Evolutionary conservation across 352 stramenopile genomes (phyloP).

Genomic region (Chrysophaeum taylorii): DNA sequence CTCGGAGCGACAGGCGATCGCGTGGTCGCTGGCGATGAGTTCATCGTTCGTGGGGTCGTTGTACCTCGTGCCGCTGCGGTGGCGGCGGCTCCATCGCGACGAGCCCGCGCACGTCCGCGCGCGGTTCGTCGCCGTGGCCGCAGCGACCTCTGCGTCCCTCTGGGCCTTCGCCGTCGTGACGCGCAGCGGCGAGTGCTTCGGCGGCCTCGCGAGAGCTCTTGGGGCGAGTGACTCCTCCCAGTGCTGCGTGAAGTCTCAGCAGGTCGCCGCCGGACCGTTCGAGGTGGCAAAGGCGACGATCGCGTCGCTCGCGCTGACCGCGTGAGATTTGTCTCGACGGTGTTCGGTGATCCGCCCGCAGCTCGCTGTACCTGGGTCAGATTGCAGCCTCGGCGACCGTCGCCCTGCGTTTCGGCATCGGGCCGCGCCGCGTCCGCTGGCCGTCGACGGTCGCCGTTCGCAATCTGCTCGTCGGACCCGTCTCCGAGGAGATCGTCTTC

Average conservation of each 20-base stretch:
- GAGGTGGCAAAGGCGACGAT: not conserved
- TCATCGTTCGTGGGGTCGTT: slow-evolving; percentile 66
- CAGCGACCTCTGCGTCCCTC: slow-evolving; percentile 35
- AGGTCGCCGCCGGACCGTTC: no score
- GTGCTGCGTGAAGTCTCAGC: no score
- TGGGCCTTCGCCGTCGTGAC: not conserved
- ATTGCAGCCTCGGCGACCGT: not conserved
- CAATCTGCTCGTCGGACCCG: slow-evolving; percentile 51
- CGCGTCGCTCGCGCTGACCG: not conserved
- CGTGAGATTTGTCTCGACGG: no score
- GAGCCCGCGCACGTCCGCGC: slow-evolving; percentile 68
- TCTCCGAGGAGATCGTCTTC: slow-evolving; percentile 90
- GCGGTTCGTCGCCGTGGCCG: slow-evolving; percentile 69
- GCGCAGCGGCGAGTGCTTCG: not conserved
- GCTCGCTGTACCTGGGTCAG: not conserved
- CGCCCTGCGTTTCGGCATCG: not conserved
- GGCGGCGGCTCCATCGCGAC: slow-evolving; percentile 60
- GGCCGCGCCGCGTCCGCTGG: not conserved
- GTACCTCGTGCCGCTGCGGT: slow-evolving; percentile 59
- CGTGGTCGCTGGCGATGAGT: slow-evolving; percentile 62
- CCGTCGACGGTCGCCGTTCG: not conserved
- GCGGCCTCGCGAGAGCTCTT: not conserved
- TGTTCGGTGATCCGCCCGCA: no score
- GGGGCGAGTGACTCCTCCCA: not conserved
- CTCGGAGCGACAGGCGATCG: no score